Evolutionary conservation across 495 filamentous ascomycete species (phyloP).

Genomic region (Neurospora sublineolata): DNA sequence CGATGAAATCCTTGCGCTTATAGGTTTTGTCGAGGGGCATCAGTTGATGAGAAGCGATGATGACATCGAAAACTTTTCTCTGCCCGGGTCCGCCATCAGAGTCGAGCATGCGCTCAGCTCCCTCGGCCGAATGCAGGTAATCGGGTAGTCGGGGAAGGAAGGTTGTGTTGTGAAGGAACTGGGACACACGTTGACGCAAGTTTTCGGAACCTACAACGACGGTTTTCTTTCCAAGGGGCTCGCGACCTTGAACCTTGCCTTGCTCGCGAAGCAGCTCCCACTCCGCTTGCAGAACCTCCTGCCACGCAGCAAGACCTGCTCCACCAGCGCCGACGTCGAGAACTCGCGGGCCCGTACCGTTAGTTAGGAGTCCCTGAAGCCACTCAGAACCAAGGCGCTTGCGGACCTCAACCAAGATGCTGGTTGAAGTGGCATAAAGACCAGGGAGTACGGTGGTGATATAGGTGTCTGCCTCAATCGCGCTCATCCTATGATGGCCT

Average conservation of each 20-base stretch:
- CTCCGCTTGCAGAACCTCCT: slow-evolving; percentile 69
- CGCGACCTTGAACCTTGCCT: slow-evolving; percentile 17
- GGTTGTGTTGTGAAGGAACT: slow-evolving; percentile 73
- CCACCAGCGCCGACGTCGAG: slow-evolving; percentile 81
- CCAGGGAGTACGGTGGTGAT: slow-evolving; percentile 69
- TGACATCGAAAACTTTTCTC: slow-evolving; percentile 76
- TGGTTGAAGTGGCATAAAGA: slow-evolving; percentile 62
- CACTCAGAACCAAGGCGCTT: slow-evolving; percentile 74
- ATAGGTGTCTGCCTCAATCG: slow-evolving; percentile 81
- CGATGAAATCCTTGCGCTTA: slow-evolving; percentile 59
- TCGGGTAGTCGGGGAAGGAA: slow-evolving; percentile 93
- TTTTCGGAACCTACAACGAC: slow-evolving; percentile 37
- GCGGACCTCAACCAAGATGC: slow-evolving; percentile 68
- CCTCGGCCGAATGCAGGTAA: slow-evolving; percentile 50
- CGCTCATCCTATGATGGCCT: slow-evolving; percentile 57
- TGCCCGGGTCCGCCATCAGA: slow-evolving; percentile 29
- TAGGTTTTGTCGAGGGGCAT: slow-evolving; percentile 60
- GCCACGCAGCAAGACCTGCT: slow-evolving; percentile 75
- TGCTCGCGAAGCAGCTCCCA: slow-evolving; percentile 55
- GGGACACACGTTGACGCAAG: slow-evolving; percentile 64
- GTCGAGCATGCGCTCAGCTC: slow-evolving; percentile 31
- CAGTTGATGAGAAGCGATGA: slow-evolving; percentile 77
- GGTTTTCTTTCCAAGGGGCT: slow-evolving; percentile 37
- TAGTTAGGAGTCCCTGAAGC: slow-evolving; percentile 55
- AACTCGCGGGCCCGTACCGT: slow-evolving; percentile 56